Evolutionary conservation across 2,329 filamentous ascomycete genomes (phyloP).

Genomic region (Colletotrichum costaricense): DNA sequence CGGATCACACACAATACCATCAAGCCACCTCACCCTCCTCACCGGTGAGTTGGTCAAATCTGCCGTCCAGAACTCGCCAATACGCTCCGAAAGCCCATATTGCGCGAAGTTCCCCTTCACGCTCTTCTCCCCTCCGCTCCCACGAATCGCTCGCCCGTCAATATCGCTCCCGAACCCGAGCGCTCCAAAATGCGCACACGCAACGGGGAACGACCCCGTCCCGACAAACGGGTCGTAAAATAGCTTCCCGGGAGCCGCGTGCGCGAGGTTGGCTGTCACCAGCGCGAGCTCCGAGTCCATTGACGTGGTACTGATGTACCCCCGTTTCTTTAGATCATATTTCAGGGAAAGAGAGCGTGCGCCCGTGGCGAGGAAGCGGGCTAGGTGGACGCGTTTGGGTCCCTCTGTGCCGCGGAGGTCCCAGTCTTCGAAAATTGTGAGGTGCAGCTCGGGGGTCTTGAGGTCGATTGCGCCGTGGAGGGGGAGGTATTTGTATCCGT

Average conservation of each 20-base stretch:
- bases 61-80: constrained; percentile 84
- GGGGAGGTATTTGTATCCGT: constrained; percentile 81
- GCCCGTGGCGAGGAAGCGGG: constrained; percentile 75
- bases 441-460: constrained; percentile 77
- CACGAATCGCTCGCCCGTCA: constrained; percentile 88
- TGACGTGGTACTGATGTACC: constrained; percentile 94
- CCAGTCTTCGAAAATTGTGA: constrained; percentile 88
- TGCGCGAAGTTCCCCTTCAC: constrained; percentile 82
- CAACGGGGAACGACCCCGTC: constrained; percentile 91
- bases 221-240: constrained; percentile 97
- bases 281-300: constrained; percentile 97
- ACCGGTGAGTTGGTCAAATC: constrained; percentile 92
- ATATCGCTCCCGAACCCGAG: constrained; percentile 90
- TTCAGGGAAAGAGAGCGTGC: constrained; percentile 75
- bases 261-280: constrained; percentile 90
- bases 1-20: constrained; percentile 95
- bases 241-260: constrained; percentile 83
- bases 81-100: constrained; percentile 74
- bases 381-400: constrained; percentile 69
- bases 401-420: constrained; percentile 61
- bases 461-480: constrained; percentile 85
- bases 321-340: constrained; percentile 92
- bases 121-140: constrained; percentile 66
- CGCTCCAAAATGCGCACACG: constrained; percentile 91
- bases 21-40: constrained; percentile 70